Evolutionary conservation across 1,139 yeast species (phyloP).

Genomic region (Taphrina pruni): DNA sequence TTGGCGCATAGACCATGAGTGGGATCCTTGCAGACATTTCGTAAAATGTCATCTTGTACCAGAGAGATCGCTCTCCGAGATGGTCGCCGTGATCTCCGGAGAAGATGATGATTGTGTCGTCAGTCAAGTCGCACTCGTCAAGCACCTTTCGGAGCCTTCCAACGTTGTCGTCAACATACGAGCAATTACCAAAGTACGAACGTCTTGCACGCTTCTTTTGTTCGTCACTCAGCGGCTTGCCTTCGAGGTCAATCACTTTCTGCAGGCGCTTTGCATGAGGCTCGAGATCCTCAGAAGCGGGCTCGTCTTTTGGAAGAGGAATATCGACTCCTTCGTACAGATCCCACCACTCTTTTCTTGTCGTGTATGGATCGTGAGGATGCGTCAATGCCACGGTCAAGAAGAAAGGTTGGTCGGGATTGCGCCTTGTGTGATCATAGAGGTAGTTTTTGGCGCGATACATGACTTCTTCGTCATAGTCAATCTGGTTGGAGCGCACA

Average conservation of each 20-base stretch:
- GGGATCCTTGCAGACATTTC: constrained; percentile 41
- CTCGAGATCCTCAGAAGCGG: constrained; percentile 30
- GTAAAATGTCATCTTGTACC: constrained; percentile 41
- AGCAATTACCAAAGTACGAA: constrained; percentile 41
- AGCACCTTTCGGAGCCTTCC: constrained; percentile 34
- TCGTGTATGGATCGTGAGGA: constrained; percentile 40
- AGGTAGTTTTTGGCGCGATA: constrained; percentile 39
- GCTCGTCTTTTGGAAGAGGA: constrained; percentile 35
- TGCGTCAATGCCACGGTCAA: constrained; percentile 39
- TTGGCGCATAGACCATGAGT: constrained; percentile 39
- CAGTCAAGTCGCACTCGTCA: constrained; percentile 37
- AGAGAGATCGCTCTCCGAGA: constrained; percentile 37
- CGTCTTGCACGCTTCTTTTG: constrained; percentile 37
- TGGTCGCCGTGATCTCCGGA: constrained; percentile 41
- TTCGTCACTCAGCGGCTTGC: constrained; percentile 35
- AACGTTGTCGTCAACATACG: constrained; percentile 40
- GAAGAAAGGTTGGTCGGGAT: constrained; percentile 34
- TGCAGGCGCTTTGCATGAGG: constrained; percentile 39
- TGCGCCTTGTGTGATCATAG: constrained; percentile 33
- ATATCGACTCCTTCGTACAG: constrained; percentile 38
- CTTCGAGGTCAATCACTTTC: constrained; percentile 36
- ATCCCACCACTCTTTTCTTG: constrained; percentile 41
- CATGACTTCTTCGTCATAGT: constrained; percentile 41
- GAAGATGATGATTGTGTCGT: constrained; percentile 40
- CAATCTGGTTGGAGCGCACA: constrained; percentile 39